Conservation (phyloP, 495 filamentous ascomycete genomes). For the Pseudevernia furfuracea region DNA sequence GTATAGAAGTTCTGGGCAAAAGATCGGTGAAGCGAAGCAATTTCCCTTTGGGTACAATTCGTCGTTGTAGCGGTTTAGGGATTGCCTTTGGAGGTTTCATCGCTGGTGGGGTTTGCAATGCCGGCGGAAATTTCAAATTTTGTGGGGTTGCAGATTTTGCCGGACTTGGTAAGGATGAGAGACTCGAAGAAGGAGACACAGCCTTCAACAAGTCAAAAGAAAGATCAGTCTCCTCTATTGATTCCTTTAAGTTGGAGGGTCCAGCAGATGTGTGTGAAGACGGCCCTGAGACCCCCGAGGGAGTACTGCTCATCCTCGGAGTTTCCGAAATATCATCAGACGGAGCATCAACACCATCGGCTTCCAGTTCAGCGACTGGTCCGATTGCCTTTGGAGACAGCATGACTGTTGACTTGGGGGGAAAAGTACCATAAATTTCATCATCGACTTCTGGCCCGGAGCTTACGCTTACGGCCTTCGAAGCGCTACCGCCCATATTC, state of each 20-base stretch:
- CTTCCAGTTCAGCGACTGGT: conserved; percentile 6
- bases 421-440: background rate
- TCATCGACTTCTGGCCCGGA: conserved; percentile 6
- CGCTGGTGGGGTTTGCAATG: conserved; percentile 6
- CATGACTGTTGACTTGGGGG: conserved; percentile 4
- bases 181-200: conserved; percentile 20
- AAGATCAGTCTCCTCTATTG: conserved; percentile 14
- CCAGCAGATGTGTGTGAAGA: conserved; percentile 24
- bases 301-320: conserved; percentile 22
- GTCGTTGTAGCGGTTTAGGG: conserved; percentile 8
- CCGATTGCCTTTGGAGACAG: conserved; percentile 1
- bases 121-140: background rate
- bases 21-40: conserved; percentile 35
- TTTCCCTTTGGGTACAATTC: conserved; percentile 16
- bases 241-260: conserved; percentile 19
- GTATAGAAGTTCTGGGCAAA: conserved; percentile 72
- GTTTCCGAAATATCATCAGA: conserved; percentile 22
- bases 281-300: conserved; percentile 23
- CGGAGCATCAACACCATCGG: conserved; percentile 9
- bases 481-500: conserved; percentile 10
- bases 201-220: conserved; percentile 14
- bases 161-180: conserved; percentile 24
- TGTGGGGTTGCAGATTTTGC: conserved; percentile 23
- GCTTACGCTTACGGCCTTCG: conserved; percentile 9
- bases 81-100: conserved; percentile 11